Evolutionary conservation across 805 yeast genomes (phyloP).

Genomic region (Wickerhamiella slavikovae): DNA sequence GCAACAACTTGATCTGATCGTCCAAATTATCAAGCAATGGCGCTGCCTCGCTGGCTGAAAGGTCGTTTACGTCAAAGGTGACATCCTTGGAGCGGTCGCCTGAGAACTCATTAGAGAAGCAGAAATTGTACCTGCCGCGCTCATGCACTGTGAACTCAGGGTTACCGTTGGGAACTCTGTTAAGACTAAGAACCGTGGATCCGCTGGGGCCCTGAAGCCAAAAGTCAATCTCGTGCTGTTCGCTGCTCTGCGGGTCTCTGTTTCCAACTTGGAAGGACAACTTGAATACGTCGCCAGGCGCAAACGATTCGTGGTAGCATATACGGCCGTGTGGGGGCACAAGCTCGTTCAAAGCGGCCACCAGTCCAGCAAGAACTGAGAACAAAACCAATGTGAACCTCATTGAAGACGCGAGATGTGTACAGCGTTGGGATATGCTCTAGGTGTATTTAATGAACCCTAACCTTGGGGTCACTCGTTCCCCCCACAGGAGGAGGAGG

Average conservation of each 20-base stretch:
- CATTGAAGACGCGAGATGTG: slow-evolving; percentile 2
- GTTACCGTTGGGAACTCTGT: slow-evolving; percentile 63
- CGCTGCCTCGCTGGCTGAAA: slow-evolving; percentile 47
- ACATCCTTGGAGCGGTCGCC: slow-evolving; percentile 65
- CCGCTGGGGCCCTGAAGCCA: slow-evolving; percentile 31
- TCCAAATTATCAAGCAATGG: slow-evolving; percentile 66
- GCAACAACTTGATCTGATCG: slow-evolving; percentile 55
- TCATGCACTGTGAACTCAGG: slow-evolving; percentile 41
- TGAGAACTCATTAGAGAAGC: slow-evolving; percentile 76
- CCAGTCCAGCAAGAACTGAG: slow-evolving; percentile 5
- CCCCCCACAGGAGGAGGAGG: too few species aligned
- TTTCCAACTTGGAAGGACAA: slow-evolving; percentile 87
- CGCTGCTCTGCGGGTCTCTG: slow-evolving; percentile 30
- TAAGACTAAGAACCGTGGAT: slow-evolving; percentile 28
- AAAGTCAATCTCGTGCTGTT: slow-evolving; percentile 34
- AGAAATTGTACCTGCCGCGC: slow-evolving; percentile 63
- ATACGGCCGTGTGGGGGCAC: slow-evolving; percentile 67
- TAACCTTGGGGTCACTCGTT: too few species aligned
- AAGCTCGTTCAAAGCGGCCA: slow-evolving; percentile 55
- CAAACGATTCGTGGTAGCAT: slow-evolving; percentile 73
- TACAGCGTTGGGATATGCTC: background rate
- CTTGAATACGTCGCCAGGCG: slow-evolving; percentile 67
- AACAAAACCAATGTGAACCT: slow-evolving; percentile 5
- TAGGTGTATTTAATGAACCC: too few species aligned
- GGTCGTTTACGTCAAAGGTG: slow-evolving; percentile 87